Evolutionary conservation across 2,329 filamentous ascomycete genomes (phyloP).

Genomic region (Nigrospora osmanthi): DNA sequence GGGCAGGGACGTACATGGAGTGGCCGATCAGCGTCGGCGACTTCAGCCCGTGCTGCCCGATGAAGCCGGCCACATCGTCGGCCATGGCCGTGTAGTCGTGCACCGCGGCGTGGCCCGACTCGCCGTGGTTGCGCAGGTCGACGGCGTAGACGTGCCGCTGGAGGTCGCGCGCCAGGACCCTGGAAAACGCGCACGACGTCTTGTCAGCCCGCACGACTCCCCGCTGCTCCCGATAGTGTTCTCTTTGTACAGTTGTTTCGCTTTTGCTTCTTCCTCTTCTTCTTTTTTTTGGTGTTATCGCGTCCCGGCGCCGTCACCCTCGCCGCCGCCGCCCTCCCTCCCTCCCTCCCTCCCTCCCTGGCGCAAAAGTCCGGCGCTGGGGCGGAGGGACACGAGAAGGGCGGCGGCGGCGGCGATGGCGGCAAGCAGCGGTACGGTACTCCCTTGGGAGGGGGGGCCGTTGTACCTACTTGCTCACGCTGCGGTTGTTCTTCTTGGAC

Average conservation of each 20-base stretch:
- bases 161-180: constrained; percentile 73
- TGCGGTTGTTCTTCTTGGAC: constrained; percentile 90
- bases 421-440: background rate
- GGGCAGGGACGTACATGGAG: constrained; percentile 59
- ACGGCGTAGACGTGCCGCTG: constrained; percentile 75
- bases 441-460: background rate
- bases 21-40: constrained; percentile 79
- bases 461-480: constrained; percentile 77
- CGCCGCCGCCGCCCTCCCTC: background rate
- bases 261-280: no score
- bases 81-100: constrained; percentile 84
- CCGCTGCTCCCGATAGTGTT: no score
- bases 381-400: no score
- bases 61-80: constrained; percentile 73
- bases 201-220: background rate
- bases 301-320: background rate
- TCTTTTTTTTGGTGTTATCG: no score
- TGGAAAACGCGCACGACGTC: constrained; percentile 25
- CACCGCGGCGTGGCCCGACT: constrained; percentile 66
- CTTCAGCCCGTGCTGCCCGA: constrained; percentile 60
- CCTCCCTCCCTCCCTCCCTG: background rate
- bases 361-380: no score
- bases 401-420: no score
- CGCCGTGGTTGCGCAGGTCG: constrained; percentile 91
- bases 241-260: no score